Percentiles rank a stretch among this genome's conserved stretches.
Evolutionary conservation across 805 yeast genomes (phyloP).

Genomic region (Schwanniomyces pseudopolymorphus): DNA sequence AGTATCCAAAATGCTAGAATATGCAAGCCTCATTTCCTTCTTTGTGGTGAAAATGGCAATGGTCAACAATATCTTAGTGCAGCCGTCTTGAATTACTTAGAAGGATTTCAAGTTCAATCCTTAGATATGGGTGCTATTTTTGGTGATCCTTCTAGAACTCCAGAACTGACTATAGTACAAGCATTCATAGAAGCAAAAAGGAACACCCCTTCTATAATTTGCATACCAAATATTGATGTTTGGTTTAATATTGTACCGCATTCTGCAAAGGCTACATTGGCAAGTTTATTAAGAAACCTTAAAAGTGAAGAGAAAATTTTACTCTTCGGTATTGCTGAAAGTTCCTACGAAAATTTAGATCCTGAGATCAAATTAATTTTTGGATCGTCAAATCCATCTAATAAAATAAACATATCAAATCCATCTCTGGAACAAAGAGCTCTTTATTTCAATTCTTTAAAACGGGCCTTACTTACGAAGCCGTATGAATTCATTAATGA

Average conservation of each 20-base stretch:
- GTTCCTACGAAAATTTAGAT: conserved; percentile 37
- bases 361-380: conserved; percentile 54
- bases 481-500: conserved; percentile 74
- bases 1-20: conserved; percentile 58
- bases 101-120: conserved; percentile 86
- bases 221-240: conserved; percentile 77
- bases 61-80: conserved; percentile 87
- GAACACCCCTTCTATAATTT: conserved; percentile 84
- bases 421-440: conserved; percentile 50
- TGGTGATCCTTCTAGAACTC: conserved; percentile 75
- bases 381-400: conserved; percentile 48
- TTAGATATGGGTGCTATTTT: conserved; percentile 76
- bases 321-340: conserved; percentile 70
- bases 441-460: conserved; percentile 55
- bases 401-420: conserved; percentile 42
- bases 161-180: conserved; percentile 83
- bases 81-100: conserved; percentile 78
- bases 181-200: conserved; percentile 83
- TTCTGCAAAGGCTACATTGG: conserved; percentile 69
- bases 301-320: conserved; percentile 72
- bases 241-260: conserved; percentile 71
- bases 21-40: conserved; percentile 76
- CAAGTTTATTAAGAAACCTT: conserved; percentile 66
- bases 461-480: conserved; percentile 56
- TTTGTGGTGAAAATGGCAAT: conserved; percentile 72